Evolutionary conservation across 2,329 filamentous ascomycete genomes (phyloP).

Genomic region (Verticillium zaregamsianum): DNA sequence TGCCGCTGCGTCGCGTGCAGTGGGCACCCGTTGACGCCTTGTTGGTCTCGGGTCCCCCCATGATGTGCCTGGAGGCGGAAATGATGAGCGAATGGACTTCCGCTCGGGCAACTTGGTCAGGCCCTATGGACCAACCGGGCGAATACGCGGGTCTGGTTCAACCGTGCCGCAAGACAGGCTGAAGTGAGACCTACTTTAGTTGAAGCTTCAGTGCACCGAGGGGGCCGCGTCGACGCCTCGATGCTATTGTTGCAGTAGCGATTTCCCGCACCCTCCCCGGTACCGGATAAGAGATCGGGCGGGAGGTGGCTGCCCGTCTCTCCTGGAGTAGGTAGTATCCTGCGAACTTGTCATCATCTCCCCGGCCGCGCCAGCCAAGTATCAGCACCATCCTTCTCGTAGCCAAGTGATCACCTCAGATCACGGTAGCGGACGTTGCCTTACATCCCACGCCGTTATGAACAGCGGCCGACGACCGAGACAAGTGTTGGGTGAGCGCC

Average conservation of each 20-base stretch:
- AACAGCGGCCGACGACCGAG: not conserved
- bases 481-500: not conserved
- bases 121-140: not conserved
- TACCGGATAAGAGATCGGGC: too few relatives aligned
- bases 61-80: not conserved
- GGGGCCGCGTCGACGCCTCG: not conserved
- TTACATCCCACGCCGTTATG: not conserved
- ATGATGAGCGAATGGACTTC: not conserved
- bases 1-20: not conserved
- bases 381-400: not conserved
- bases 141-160: not conserved
- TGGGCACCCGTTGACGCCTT: not conserved
- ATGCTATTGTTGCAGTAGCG: not conserved
- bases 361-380: not conserved
- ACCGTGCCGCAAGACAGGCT: not conserved
- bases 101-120: not conserved
- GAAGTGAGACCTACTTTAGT: not conserved
- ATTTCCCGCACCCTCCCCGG: not conserved
- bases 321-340: too few relatives aligned
- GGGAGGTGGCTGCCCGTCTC: too few relatives aligned
- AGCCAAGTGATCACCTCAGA: not conserved
- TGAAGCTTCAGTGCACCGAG: not conserved
- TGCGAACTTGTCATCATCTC: too few relatives aligned
- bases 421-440: not conserved
- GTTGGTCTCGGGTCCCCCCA: not conserved